Conservation (phyloP, 805 yeast species). For the Zygosaccharomyces pseudorouxii region DNA sequence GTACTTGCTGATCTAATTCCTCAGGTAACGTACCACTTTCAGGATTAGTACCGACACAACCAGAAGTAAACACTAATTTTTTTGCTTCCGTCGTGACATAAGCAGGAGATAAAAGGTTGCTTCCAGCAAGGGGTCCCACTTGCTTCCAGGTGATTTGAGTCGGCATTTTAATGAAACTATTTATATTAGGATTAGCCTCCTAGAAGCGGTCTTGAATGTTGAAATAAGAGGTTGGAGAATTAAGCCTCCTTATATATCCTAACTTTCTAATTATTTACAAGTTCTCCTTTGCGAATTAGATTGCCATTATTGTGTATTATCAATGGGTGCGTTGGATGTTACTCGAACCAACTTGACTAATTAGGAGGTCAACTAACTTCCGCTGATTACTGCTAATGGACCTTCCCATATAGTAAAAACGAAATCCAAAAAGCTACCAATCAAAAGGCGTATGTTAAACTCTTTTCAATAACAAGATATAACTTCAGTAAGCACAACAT, state of each 20-base stretch:
- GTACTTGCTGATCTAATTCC: constrained; percentile 43
- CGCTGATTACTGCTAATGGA: no score
- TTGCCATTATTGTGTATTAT: background rate
- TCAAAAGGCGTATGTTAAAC: no score
- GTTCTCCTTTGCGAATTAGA: background rate
- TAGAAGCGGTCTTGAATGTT: no score
- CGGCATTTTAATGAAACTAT: constrained; percentile 16
- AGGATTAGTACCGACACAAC: constrained; percentile 42
- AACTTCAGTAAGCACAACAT: no score
- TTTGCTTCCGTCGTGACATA: constrained; percentile 32
- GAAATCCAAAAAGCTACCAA: no score
- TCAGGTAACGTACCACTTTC: constrained; percentile 41
- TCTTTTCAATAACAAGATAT: no score
- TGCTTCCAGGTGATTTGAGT: constrained; percentile 37
- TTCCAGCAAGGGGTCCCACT: constrained; percentile 29
- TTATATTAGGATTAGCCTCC: no score
- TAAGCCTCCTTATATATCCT: background rate
- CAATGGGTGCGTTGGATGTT: background rate
- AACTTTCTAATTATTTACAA: background rate
- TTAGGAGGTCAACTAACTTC: no score
- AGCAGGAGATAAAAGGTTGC: constrained; percentile 40
- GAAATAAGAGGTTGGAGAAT: background rate
- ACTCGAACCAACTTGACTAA: no score
- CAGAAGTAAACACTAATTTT: constrained; percentile 47
- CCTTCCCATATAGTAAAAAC: no score